Evolutionary conservation across 495 filamentous ascomycete genomes (phyloP).

Genomic region (Cladorrhinum samala): DNA sequence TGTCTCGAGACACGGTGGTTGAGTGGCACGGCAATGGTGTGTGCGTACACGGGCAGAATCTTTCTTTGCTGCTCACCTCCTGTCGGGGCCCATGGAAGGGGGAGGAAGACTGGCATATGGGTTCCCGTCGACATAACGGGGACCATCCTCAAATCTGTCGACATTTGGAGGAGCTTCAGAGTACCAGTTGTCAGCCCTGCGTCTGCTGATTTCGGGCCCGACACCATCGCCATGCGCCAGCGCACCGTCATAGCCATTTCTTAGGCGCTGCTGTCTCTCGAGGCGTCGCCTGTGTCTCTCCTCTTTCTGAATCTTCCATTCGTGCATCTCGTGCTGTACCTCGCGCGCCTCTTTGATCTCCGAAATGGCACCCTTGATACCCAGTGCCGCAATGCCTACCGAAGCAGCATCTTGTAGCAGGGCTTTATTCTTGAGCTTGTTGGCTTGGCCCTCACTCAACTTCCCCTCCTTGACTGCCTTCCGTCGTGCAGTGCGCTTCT

Average conservation of each 20-base stretch:
- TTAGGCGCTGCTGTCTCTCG: constrained; percentile 26
- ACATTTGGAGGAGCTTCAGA: constrained; percentile 30
- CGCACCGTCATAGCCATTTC: constrained; percentile 5
- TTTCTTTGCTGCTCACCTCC: constrained; percentile 28
- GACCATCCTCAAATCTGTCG: constrained; percentile 34
- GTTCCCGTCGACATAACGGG: constrained; percentile 47
- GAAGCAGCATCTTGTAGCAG: constrained; percentile 69
- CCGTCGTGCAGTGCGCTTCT: constrained; percentile 63
- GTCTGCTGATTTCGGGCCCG: constrained; percentile 24
- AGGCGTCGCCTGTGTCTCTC: constrained; percentile 35
- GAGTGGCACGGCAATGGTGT: neutral
- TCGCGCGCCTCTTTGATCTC: constrained; percentile 51
- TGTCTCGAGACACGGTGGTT: neutral
- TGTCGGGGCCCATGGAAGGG: constrained; percentile 26
- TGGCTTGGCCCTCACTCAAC: constrained; percentile 66
- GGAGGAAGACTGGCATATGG: constrained; percentile 44
- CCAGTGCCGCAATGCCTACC: constrained; percentile 76
- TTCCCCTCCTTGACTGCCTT: constrained; percentile 67
- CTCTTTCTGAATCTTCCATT: constrained; percentile 39
- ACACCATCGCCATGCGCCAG: constrained; percentile 20
- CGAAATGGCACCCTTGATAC: constrained; percentile 74
- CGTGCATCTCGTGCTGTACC: constrained; percentile 31
- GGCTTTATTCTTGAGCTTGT: constrained; percentile 67
- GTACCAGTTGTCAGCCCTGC: constrained; percentile 35
- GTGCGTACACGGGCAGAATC: too few species aligned